Base-by-base conservation (phyloP, 257 asterid species). In the Pogostemon cablin region DNA sequence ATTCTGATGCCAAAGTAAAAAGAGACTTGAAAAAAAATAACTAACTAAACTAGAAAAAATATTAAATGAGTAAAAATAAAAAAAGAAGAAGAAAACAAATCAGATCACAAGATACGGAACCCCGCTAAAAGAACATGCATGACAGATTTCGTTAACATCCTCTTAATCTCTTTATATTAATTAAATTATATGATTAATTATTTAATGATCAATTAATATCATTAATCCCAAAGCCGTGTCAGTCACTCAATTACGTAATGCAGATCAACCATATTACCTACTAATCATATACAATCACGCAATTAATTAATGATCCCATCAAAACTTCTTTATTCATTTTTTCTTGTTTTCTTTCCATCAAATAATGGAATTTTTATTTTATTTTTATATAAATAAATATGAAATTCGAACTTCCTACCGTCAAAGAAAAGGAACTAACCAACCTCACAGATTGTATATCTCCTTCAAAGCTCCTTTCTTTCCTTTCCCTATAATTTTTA, bases 211-310 rank as follows among this genome's bases (percentile, higher is more conserved):
- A 58, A 69, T 71, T 40, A 81, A 75, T 57, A 71, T 79, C 75
- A 75, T 12, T 67, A 63, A 82, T 77, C 80, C 79, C 72, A 70
- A 79, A 77, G 80, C 54, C 82, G 82, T 79, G 84, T 77, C 76
- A 71, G 73, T 62, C 64, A 79, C 78, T 82, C 82, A 61, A 83
- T 25, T 25, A 50, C 58, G 63, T 72, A 25, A 57, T 77, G 62
- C 82, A 75, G 80, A 72, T 78, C 84, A 80, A 76, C 83, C 81
- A 81, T 72, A 62, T 62, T 69, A 78, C 79, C 81, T 65, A 52
- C 78, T 76, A 49, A 57, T 53, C 39, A 40, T 44, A 65, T 52
- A 25, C 32, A 57, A 56, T 59, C 53, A 42, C 3, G 44, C 50
- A 5, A 20, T 66, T 79, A 5, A 20, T 66, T 79, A 72, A 55